These are phyloP conservation scores for Phytophthora citrophthora DNA, from an alignment of 352 stramenopile species.

Conservation along the genomic window DNA sequence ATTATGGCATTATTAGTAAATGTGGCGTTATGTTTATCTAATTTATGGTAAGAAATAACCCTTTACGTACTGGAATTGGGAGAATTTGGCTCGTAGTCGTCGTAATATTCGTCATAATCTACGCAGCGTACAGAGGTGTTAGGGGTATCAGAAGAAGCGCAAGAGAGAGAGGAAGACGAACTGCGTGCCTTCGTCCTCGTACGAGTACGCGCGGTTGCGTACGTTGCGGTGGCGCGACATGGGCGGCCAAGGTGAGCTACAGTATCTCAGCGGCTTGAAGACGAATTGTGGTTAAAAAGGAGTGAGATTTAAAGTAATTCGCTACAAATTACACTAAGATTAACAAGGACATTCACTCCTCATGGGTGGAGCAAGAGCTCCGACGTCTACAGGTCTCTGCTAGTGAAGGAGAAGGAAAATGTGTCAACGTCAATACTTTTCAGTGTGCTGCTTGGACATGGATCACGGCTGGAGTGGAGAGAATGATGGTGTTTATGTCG, in stretches of 20 bases:
- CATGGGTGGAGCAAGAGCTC: too few relatives aligned
- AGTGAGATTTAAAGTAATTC: too few relatives aligned
- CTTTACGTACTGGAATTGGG: constrained; percentile 61
- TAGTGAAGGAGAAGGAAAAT: too few relatives aligned
- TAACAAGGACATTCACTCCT: too few relatives aligned
- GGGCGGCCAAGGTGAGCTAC: background rate
- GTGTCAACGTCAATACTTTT: constrained; percentile 35
- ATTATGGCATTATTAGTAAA: constrained; percentile 18
- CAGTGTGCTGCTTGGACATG: constrained; percentile 14
- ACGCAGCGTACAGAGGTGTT: background rate
- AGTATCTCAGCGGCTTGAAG: background rate
- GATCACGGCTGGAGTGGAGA: constrained; percentile 1
- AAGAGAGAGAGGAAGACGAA: background rate
- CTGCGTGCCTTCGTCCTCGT: constrained; percentile 78
- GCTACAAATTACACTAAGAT: too few relatives aligned
- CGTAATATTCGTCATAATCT: constrained; percentile 83
- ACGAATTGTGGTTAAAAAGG: background rate
- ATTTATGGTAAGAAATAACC: constrained; percentile 3
- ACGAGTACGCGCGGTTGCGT: constrained; percentile 89
- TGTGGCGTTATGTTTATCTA: constrained; percentile 2
- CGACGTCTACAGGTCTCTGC: too few relatives aligned
- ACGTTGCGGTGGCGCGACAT: constrained; percentile 90
- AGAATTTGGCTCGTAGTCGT: constrained; percentile 66
- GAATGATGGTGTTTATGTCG: constrained; percentile 19
- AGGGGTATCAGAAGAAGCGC: background rate